Evolutionary conservation across 805 yeast species (phyloP).

Genomic region (Saturnispora saitoi): DNA sequence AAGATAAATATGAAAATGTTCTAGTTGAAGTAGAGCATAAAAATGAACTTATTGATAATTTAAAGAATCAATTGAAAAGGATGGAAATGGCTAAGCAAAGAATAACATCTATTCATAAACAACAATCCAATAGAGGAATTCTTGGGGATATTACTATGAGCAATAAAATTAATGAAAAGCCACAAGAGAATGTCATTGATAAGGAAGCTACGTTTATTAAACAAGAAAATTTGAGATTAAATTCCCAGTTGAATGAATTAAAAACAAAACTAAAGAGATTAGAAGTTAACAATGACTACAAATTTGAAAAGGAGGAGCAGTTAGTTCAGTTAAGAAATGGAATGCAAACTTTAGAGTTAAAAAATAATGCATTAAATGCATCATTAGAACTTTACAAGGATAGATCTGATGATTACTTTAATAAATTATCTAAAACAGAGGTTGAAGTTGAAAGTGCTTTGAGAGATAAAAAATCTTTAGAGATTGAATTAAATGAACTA

Average conservation of each 20-base stretch:
- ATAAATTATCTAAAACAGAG: slow-evolving; percentile 72
- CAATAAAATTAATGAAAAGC: not conserved
- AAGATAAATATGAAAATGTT: slow-evolving; percentile 39
- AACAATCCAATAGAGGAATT: not conserved
- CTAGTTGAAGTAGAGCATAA: slow-evolving; percentile 35
- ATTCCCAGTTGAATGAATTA: slow-evolving; percentile 28
- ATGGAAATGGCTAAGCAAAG: slow-evolving; percentile 4
- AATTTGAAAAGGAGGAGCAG: slow-evolving; percentile 29
- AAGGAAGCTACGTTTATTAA: slow-evolving; percentile 22
- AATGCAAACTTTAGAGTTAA: slow-evolving; percentile 47
- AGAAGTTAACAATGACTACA: slow-evolving; percentile 21
- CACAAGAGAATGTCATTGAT: slow-evolving; percentile 19
- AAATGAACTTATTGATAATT: slow-evolving; percentile 28
- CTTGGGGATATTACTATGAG: slow-evolving; percentile 2
- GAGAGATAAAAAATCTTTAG: slow-evolving; percentile 49
- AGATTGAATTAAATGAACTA: slow-evolving; percentile 45
- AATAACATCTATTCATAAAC: slow-evolving; percentile 9
- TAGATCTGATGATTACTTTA: slow-evolving; percentile 66
- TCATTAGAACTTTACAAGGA: slow-evolving; percentile 54
- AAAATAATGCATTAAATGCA: slow-evolving; percentile 46
- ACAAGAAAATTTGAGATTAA: slow-evolving; percentile 29
- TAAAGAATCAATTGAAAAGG: slow-evolving; percentile 7
- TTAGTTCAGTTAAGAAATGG: slow-evolving; percentile 43
- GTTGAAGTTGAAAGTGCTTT: slow-evolving; percentile 55
- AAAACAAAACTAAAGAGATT: slow-evolving; percentile 28